A percentile compares a stretch with the other conserved stretches of the same genome.
Evolutionary conservation across 2,329 filamentous ascomycete species (phyloP).

Genomic region (Grosmannia huntii): DNA sequence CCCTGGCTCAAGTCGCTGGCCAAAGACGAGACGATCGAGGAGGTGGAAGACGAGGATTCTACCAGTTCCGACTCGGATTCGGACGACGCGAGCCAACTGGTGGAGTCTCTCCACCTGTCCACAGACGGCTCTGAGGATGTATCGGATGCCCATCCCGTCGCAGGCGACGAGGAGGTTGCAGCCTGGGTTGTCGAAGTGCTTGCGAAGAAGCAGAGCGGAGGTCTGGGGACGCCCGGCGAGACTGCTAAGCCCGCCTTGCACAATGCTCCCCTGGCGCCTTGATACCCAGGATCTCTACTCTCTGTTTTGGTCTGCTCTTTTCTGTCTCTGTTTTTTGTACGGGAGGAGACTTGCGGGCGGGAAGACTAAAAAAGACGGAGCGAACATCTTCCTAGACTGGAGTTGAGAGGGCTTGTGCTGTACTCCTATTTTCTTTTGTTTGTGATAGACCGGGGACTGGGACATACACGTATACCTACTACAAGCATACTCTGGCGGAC

Average conservation of each 20-base stretch:
- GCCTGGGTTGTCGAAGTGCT: conserved; percentile 69
- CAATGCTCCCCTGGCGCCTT: conserved; percentile 63
- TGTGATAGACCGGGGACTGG: not conserved
- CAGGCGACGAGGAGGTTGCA: conserved; percentile 71
- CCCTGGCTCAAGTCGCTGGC: conserved; percentile 55
- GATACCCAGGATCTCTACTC: not conserved
- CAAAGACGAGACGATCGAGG: conserved; percentile 18
- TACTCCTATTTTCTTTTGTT: not conserved
- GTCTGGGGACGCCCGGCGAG: conserved; percentile 25
- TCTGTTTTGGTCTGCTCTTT: conserved; percentile 7
- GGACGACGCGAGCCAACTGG: conserved; percentile 22
- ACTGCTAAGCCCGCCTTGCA: conserved; percentile 69
- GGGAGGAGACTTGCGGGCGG: not conserved
- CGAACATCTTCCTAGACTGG: not conserved
- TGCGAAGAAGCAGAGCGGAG: conserved; percentile 49
- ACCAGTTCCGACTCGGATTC: not conserved
- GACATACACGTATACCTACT: not conserved
- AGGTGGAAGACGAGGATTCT: conserved; percentile 21
- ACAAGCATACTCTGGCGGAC: not conserved
- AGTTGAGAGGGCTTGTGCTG: not conserved
- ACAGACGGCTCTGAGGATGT: conserved; percentile 26
- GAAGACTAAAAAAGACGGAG: not conserved
- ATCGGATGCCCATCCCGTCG: conserved; percentile 19
- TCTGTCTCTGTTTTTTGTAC: conserved; percentile 3
- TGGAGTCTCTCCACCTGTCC: conserved; percentile 21